Conservation (phyloP, 192 early-diverging fungal genomes). For the Coemansia sp. region DNA sequence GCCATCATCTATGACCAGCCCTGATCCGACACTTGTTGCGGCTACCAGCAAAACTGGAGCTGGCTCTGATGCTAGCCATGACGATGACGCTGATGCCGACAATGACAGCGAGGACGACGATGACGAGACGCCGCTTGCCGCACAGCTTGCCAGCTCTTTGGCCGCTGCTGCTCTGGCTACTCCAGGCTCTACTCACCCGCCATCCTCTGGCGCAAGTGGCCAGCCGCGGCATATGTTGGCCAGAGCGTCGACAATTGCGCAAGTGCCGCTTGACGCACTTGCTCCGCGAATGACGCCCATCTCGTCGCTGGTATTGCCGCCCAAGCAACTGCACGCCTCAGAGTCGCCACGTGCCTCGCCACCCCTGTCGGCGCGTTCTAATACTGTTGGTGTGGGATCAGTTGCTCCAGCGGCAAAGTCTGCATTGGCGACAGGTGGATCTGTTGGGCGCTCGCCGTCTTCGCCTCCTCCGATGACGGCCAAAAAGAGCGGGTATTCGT, state of each 20-base stretch:
- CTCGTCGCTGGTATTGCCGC: slow-evolving; percentile 32
- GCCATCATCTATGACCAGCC: neutral
- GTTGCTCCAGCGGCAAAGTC: neutral
- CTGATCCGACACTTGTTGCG: neutral
- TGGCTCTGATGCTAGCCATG: neutral
- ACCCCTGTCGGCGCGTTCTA: neutral
- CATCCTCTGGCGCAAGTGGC: neutral
- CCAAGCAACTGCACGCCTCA: slow-evolving; percentile 7
- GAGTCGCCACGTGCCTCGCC: slow-evolving; percentile 1
- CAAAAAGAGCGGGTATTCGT: slow-evolving; percentile 64
- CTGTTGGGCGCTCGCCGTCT: slow-evolving; percentile 2
- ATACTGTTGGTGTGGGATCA: neutral
- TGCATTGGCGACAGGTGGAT: neutral
- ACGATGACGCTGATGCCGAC: neutral
- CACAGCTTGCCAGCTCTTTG: neutral
- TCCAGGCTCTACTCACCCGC: neutral
- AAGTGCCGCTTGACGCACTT: slow-evolving; percentile 26
- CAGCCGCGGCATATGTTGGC: slow-evolving; percentile 11
- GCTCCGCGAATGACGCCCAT: slow-evolving; percentile 16
- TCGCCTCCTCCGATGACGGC: slow-evolving; percentile 30
- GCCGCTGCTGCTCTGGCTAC: neutral
- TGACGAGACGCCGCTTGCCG: slow-evolving; percentile 46
- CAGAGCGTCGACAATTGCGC: slow-evolving; percentile 15
- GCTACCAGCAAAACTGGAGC: neutral
- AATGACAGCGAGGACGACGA: slow-evolving; percentile 34